A percentile compares a stretch with the other conserved stretches of the same genome.
Conservation (phyloP, 1,284 basidiomycete genomes). For the Singerocomus rubriflavus region DNA sequence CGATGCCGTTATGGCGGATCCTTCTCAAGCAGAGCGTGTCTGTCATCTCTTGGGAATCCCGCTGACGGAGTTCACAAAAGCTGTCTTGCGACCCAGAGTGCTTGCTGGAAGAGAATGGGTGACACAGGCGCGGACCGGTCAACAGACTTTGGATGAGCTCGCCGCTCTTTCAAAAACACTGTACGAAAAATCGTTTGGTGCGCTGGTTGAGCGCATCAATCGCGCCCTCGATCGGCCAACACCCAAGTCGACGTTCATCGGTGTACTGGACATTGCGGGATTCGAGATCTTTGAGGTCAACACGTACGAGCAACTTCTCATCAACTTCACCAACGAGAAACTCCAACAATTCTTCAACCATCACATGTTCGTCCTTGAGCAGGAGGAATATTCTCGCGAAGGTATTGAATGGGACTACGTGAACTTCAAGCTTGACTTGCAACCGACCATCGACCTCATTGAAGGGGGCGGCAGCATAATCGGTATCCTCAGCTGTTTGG, state of each 20-base stretch:
- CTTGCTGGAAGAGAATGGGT: slow-evolving; percentile 98
- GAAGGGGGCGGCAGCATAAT: slow-evolving; percentile 74
- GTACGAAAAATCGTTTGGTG: slow-evolving; percentile 96
- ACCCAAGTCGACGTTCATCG: slow-evolving; percentile 93
- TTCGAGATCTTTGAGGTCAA: slow-evolving; percentile 96
- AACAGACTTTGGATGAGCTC: slow-evolving; percentile 93
- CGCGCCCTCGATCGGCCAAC: slow-evolving; percentile 90
- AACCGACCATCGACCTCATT: slow-evolving; percentile 98
- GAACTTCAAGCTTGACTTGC: slow-evolving; percentile 97
- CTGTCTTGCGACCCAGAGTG: slow-evolving; percentile 84
- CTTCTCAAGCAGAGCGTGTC: slow-evolving; percentile 83
- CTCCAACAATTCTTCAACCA: slow-evolving; percentile 99
- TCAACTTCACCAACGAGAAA: slow-evolving; percentile 99
- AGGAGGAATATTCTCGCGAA: slow-evolving; percentile 97
- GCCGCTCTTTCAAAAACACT: slow-evolving; percentile 92
- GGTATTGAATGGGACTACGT: slow-evolving; percentile 98
- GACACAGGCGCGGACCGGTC: slow-evolving; percentile 86
- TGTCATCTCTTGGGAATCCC: slow-evolving; percentile 95
- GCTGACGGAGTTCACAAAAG: slow-evolving; percentile 84
- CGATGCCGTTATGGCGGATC: slow-evolving; percentile 84
- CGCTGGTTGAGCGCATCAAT: slow-evolving; percentile 94
- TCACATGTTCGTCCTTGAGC: slow-evolving; percentile 99
- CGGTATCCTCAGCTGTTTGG: slow-evolving; percentile 90
- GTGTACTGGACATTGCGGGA: slow-evolving; percentile 98
- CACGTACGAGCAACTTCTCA: slow-evolving; percentile 96